Percentiles rank a stretch among this genome's conserved stretches.
phyloP scores from a whole-genome alignment of 441 rosid genomes.

The Aleurites moluccanus region DNA sequence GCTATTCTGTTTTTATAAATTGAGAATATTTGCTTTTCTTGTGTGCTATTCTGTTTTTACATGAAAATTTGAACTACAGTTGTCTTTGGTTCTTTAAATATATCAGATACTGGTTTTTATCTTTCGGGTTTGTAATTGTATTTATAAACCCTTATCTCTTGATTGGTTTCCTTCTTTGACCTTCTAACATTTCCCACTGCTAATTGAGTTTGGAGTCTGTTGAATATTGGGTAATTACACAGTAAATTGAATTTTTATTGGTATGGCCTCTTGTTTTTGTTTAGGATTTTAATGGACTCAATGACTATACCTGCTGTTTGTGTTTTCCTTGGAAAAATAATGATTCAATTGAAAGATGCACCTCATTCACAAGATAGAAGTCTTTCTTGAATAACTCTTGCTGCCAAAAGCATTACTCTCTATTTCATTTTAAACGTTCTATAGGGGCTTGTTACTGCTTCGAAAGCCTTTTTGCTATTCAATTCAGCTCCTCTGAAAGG shows the following conservation, averaged over 20 bases:
- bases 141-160: constrained; percentile 14
- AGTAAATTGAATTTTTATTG: constrained; percentile 20
- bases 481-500: constrained; percentile 17
- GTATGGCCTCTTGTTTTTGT: constrained; percentile 17
- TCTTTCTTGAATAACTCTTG: constrained; percentile 13
- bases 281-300: constrained; percentile 24
- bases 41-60: constrained; percentile 32
- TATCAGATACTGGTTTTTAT: constrained; percentile 24
- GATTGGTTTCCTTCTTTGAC: constrained; percentile 32
- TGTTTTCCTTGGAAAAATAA: constrained; percentile 12
- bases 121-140: constrained; percentile 26
- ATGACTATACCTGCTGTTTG: constrained; percentile 21
- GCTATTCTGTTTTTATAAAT: too few species aligned
- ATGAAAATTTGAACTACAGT: constrained; percentile 27
- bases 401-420: constrained; percentile 14
- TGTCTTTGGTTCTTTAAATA: constrained; percentile 24
- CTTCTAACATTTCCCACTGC: constrained; percentile 19
- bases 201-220: constrained; percentile 29
- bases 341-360: constrained; percentile 23
- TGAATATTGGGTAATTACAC: constrained; percentile 28
- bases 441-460: not conserved
- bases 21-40: constrained; percentile 33
- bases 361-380: constrained; percentile 10
- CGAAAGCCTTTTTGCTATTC: constrained; percentile 14
- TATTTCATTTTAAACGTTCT: not conserved